Percentiles rank a stretch among this genome's conserved stretches.
Evolutionary conservation across 2,329 filamentous ascomycete genomes (phyloP).

Genomic region (Davidsoniella australis): DNA sequence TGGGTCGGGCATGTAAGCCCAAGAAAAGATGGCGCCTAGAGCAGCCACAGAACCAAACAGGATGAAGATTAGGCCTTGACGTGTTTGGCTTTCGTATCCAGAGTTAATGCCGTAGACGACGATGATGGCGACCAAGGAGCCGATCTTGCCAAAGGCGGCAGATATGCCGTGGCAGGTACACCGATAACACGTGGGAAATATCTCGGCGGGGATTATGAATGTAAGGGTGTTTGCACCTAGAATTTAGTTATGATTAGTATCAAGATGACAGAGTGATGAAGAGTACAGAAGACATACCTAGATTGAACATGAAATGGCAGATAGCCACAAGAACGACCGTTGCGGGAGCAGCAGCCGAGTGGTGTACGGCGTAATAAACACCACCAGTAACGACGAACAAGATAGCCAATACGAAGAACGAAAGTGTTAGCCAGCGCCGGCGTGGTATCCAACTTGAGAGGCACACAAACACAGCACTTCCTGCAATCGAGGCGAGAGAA

Average conservation of each 20-base stretch:
- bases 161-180: conserved; percentile 46
- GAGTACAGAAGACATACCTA: conserved; percentile 22
- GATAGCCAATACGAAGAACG: conserved; percentile 29
- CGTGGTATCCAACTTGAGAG: conserved; percentile 31
- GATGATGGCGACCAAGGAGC: conserved; percentile 34
- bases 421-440: conserved; percentile 31
- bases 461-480: conserved; percentile 31
- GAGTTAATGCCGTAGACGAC: conserved; percentile 33
- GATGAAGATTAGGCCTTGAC: conserved; percentile 33
- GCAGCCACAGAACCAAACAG: conserved; percentile 33
- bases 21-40: conserved; percentile 31
- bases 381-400: conserved; percentile 33
- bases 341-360: conserved; percentile 24
- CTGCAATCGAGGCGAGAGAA: conserved; percentile 32
- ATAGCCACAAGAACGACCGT: conserved; percentile 34
- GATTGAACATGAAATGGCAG: conserved; percentile 38
- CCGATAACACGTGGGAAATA: conserved; percentile 46
- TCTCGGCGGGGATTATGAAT: conserved; percentile 46
- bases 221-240: conserved; percentile 43
- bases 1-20: conserved; percentile 33
- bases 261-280: background rate
- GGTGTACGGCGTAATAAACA: conserved; percentile 31
- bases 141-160: conserved; percentile 41
- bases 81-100: conserved; percentile 24
- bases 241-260: conserved; percentile 9